phyloP scores from a whole-genome alignment of 768 basidiomycete species.

The Piloderma croceum region DNA sequence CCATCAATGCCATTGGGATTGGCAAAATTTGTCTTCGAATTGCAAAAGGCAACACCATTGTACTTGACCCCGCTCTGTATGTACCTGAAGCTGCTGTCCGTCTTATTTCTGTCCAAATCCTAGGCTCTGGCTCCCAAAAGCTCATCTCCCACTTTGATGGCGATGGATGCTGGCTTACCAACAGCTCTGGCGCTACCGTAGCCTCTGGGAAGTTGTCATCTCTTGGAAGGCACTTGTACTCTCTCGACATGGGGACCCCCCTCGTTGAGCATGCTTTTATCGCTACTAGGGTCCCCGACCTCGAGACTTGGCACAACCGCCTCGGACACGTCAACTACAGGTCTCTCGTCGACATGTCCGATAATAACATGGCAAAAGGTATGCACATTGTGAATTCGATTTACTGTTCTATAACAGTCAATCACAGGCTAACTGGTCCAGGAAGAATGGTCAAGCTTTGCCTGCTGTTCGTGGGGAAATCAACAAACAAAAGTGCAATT shows the following conservation, averaged over 20 bases:
- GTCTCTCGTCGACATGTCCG: slow-evolving; percentile 17
- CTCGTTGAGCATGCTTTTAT: slow-evolving; percentile 13
- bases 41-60: too few relatives aligned
- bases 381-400: slow-evolving; percentile 1
- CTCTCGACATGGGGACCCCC: background rate
- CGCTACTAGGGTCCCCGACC: slow-evolving; percentile 1
- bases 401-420: too few relatives aligned
- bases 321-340: slow-evolving; percentile 26
- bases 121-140: slow-evolving; percentile 9
- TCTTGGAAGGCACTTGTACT: slow-evolving; percentile 7
- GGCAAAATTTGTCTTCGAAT: slow-evolving; percentile 10
- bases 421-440: too few relatives aligned
- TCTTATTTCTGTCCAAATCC: slow-evolving; percentile 19
- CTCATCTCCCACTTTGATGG: slow-evolving; percentile 15
- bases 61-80: slow-evolving; percentile 14
- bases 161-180: slow-evolving; percentile 1
- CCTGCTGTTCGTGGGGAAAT: too few relatives aligned
- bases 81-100: slow-evolving; percentile 19
- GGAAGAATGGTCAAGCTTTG: too few relatives aligned
- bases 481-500: too few relatives aligned
- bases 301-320: slow-evolving; percentile 24
- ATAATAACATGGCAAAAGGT: slow-evolving; percentile 4
- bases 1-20: slow-evolving; percentile 13
- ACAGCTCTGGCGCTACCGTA: slow-evolving; percentile 2
- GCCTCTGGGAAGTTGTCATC: slow-evolving; percentile 4